These are phyloP conservation scores for Globisporangium radiosum DNA, from an alignment of 352 stramenopile genomes.

Conservation along the genomic window DNA sequence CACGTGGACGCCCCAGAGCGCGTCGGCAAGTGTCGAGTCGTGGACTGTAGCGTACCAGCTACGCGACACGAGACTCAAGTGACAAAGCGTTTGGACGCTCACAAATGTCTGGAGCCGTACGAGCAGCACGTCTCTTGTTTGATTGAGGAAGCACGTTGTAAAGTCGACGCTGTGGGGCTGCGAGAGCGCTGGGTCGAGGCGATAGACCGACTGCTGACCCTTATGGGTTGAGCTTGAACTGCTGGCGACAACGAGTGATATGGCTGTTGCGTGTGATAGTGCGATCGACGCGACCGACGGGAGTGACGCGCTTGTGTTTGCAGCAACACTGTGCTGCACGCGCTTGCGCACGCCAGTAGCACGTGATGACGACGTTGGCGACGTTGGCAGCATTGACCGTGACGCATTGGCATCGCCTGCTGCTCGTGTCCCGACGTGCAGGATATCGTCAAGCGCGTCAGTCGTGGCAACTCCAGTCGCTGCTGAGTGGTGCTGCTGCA, in stretches of 20 bases:
- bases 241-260: neutral
- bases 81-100: slow-evolving; percentile 29
- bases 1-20: slow-evolving; percentile 41
- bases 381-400: neutral
- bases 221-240: neutral
- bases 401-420: neutral
- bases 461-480: neutral
- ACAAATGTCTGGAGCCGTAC: slow-evolving; percentile 40
- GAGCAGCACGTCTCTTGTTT: slow-evolving; percentile 7
- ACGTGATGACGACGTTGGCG: neutral
- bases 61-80: slow-evolving; percentile 36
- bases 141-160: slow-evolving; percentile 22
- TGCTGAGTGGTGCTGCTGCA: neutral
- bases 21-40: slow-evolving; percentile 26
- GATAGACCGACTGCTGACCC: slow-evolving; percentile 39
- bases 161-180: slow-evolving; percentile 26
- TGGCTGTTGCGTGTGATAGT: slow-evolving; percentile 1
- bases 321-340: neutral
- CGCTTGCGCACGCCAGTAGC: slow-evolving; percentile 4
- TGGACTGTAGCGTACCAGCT: slow-evolving; percentile 46
- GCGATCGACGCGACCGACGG: slow-evolving; percentile 9
- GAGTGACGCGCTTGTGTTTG: neutral
- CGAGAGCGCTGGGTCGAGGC: slow-evolving; percentile 33
- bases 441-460: slow-evolving; percentile 19
- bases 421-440: slow-evolving; percentile 19